Base-by-base conservation (phyloP, 257 asterid genomes). In the Ajuga chamaepitys region DNA sequence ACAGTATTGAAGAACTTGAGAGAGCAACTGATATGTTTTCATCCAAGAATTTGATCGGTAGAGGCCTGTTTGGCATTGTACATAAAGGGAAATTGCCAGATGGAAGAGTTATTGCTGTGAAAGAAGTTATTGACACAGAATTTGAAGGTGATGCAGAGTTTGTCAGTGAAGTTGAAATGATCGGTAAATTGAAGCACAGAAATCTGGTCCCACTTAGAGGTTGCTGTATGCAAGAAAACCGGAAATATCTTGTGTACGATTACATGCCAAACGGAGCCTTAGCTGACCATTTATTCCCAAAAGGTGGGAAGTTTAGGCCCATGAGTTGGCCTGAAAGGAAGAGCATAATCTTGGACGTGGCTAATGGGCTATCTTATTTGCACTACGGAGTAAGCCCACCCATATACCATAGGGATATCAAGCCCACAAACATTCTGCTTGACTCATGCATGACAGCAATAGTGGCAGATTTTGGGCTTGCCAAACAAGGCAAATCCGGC, bases 361-460 rank as follows among this genome's bases (percentile, higher is more conserved):
- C 89, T 17, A 83, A 81, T 50, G 95, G 80, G 9, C 30, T 86
- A 24, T 79, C 75, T 30, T 86, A 86, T 68, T 89, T 86, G 40
- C 95, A 86, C 34, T 68, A 75, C 14, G 95, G 89, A 10, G 83
- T 86, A 57, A 78, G 65, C 18, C 95, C 95, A 9, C 85, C 88
- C 1, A 78, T 86, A 34, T 83, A 81, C 32, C 95, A 86, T 45
- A 78, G 90, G 34, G 95, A 86, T 14, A 83, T 86, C 32, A 86
- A 86, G 81, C 80, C 83, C 2, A 76, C 88, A 16, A 86, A 86
- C 83, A 86, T 86, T 62, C 71, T 83, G 28, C 54, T 86, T 5
- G 90, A 83, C 64, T 69, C 68, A 20, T 22, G 30, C 35, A 83
- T 83, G 95, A 83, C 85, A 38, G 95, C 88, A 5, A 60, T 79